Evolutionary conservation across 139 green algal species (phyloP), one percentile per base, ranked within the genome.

Genomic region (Astrephomene gubernaculifera): DNA sequence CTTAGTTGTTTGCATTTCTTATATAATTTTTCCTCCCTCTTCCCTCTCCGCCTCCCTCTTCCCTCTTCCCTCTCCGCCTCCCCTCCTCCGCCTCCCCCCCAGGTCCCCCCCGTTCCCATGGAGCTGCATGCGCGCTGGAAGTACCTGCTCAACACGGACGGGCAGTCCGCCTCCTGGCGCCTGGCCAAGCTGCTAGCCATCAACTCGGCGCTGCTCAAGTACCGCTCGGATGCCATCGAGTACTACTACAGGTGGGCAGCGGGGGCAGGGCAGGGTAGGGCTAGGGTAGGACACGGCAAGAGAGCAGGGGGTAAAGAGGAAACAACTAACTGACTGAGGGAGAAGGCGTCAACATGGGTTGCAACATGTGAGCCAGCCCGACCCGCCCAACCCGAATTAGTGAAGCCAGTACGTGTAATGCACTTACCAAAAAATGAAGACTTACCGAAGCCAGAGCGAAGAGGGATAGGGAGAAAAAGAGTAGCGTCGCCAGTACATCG

Each of bases 141-240:
- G 41, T 91, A 82, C 53, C 71, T 89, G 41, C 39, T 91, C 79
- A 89, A 79, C 79, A 86, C 83, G 31, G 88, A 91, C 67, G 88
- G 88, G 27, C 88, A 91, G 72, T 74, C 60, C 2, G 88, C 88
- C 63, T 84, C 64, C 54, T 91, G 88, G 88, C 79, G 88, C 17
- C 79, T 91, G 33, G 88, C 88, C 71, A 91, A 91, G 79, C 79
- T 91, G 64, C 88, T 91, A 33, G 83, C 88, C 65, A 85, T 91
- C 67, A 79, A 88, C 88, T 70, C 29, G 9, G 53, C 78, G 27
- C 27, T 89, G 2, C 44, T 91, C 41, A 91, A 91, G 71, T 69
- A 74, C 52, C 33, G 70, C 7, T 67, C n/a, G 31, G 69, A 82
- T 60, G 60, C 54, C 33, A 91, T 91, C 6, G 87, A 91, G 61